Percentiles rank a stretch among this genome's conserved stretches.
These are phyloP conservation scores for Sugiyamaella xylanicola DNA, from an alignment of 1,139 yeast genomes.

Conservation along the genomic window DNA sequence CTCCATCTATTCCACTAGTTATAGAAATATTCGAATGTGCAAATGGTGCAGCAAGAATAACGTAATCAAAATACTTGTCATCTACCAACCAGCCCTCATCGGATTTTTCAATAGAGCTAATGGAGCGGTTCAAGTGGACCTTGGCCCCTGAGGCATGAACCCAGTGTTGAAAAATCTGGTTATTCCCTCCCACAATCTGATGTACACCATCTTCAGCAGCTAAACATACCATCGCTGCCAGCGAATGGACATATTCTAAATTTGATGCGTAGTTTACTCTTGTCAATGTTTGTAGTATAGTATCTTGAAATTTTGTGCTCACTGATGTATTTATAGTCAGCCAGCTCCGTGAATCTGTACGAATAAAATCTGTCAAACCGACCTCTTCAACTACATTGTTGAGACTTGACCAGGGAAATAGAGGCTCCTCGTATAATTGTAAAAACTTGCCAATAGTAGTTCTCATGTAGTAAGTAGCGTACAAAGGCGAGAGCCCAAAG, in stretches of 20 bases:
- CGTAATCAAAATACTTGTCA: conserved; percentile 43
- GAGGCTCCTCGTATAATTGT: conserved; percentile 33
- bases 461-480: conserved; percentile 29
- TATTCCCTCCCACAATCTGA: conserved; percentile 48
- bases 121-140: conserved; percentile 37
- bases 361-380: conserved; percentile 36
- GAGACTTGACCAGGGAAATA: conserved; percentile 40
- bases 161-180: conserved; percentile 46
- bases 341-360: conserved; percentile 34
- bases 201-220: conserved; percentile 42
- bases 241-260: conserved; percentile 44
- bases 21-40: conserved; percentile 37
- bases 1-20: background rate
- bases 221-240: conserved; percentile 46
- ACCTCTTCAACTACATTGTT: conserved; percentile 26
- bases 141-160: conserved; percentile 42
- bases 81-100: conserved; percentile 31
- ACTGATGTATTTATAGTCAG: conserved; percentile 35
- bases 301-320: conserved; percentile 34
- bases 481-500: conserved; percentile 39
- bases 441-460: conserved; percentile 33
- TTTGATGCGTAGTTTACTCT: conserved; percentile 49
- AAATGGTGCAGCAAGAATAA: conserved; percentile 49
- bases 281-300: conserved; percentile 45
- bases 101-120: conserved; percentile 30